Evolutionary conservation across 1,139 yeast genomes (phyloP).

Genomic region (Suhomyces panamericanus): DNA sequence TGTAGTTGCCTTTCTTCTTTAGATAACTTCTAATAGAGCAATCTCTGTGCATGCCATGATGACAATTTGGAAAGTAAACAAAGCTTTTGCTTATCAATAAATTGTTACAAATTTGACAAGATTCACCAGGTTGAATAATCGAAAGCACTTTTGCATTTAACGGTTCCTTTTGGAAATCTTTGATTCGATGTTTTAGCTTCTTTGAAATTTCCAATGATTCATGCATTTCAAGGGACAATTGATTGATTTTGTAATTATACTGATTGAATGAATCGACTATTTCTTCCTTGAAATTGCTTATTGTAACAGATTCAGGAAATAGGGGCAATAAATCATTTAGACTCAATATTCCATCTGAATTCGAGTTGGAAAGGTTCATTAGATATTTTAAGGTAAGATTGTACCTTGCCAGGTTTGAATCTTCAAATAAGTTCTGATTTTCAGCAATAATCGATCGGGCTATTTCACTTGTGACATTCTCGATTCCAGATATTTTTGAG

Average conservation of each 20-base stretch:
- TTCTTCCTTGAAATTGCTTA: slow-evolving; percentile 82
- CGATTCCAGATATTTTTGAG: not conserved
- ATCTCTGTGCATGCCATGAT: slow-evolving; percentile 86
- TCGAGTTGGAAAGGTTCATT: slow-evolving; percentile 41
- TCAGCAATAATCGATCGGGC: not conserved
- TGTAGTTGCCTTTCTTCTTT: slow-evolving; percentile 63
- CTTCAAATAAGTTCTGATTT: not conserved
- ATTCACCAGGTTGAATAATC: slow-evolving; percentile 78
- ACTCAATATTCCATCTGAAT: slow-evolving; percentile 37
- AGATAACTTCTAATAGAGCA: slow-evolving; percentile 67
- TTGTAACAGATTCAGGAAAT: slow-evolving; percentile 78
- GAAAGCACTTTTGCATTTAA: slow-evolving; percentile 35
- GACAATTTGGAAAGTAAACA: slow-evolving; percentile 79
- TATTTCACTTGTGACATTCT: slow-evolving; percentile 1
- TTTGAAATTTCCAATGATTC: slow-evolving; percentile 67
- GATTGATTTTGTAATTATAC: slow-evolving; percentile 63
- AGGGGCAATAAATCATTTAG: slow-evolving; percentile 83
- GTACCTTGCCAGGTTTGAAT: slow-evolving; percentile 17
- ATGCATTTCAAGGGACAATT: slow-evolving; percentile 73
- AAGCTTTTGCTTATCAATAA: slow-evolving; percentile 74
- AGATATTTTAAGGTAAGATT: slow-evolving; percentile 40
- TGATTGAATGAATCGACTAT: slow-evolving; percentile 74
- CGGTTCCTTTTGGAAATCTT: slow-evolving; percentile 47
- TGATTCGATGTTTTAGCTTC: slow-evolving; percentile 60
- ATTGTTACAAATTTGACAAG: slow-evolving; percentile 70